phyloP scores from a whole-genome alignment of 345 rosid genomes.

The Gossypium bickii region DNA sequence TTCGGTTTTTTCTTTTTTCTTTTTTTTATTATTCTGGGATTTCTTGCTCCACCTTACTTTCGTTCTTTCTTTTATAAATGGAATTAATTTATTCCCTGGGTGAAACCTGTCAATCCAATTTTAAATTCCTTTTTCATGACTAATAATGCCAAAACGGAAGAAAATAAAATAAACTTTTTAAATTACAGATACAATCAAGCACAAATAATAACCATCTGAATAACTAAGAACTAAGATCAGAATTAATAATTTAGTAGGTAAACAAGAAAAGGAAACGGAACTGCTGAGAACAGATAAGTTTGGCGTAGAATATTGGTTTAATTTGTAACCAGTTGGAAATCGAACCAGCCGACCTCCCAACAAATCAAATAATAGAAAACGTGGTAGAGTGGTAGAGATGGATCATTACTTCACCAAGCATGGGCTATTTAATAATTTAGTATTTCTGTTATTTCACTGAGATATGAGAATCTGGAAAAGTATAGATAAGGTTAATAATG shows the following conservation, averaged over 20 bases:
- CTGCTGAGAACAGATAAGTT: too few species aligned
- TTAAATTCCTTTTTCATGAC: background rate
- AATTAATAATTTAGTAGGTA: too few species aligned
- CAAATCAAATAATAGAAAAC: background rate
- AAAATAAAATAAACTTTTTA: too few species aligned
- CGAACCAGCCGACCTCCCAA: background rate
- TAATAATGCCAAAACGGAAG: too few species aligned
- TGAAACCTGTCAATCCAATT: background rate
- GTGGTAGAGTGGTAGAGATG: background rate
- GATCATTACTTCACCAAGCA: background rate
- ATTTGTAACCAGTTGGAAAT: background rate
- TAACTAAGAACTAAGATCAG: too few species aligned
- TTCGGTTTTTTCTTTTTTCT: accelerated
- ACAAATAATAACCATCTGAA: too few species aligned
- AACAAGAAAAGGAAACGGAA: too few species aligned
- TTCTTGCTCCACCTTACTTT: background rate
- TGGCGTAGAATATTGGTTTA: too few species aligned
- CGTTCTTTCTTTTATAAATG: background rate
- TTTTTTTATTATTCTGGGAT: background rate
- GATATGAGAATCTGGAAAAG: background rate
- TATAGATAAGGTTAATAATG: background rate
- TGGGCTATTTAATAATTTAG: background rate
- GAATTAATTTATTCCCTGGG: background rate
- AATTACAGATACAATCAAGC: too few species aligned
- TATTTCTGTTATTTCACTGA: background rate